Percentiles rank a stretch among this genome's conserved stretches.
phyloP scores from a whole-genome alignment of 2,329 filamentous ascomycete genomes.

The Paecilomyces niveus region DNA sequence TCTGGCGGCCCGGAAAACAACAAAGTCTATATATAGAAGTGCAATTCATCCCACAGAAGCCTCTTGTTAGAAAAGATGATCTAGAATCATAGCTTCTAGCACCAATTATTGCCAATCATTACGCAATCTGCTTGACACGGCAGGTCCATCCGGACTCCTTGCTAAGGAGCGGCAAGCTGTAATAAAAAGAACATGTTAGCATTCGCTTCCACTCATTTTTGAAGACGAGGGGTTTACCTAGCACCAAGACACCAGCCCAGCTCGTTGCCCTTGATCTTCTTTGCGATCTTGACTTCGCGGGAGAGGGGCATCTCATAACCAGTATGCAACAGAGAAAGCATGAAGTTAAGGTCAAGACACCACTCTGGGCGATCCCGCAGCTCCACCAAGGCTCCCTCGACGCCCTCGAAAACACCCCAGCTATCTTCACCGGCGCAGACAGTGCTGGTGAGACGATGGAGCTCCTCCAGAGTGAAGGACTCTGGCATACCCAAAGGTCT shows the following conservation, averaged over 20 bases:
- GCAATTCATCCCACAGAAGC: neutral
- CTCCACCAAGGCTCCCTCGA: slow-evolving; percentile 73
- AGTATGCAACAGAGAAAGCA: slow-evolving; percentile 84
- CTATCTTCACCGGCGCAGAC: slow-evolving; percentile 72
- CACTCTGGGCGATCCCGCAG: slow-evolving; percentile 76
- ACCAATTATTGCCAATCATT: slow-evolving; percentile 17
- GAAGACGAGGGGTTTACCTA: slow-evolving; percentile 54
- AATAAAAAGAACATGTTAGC: slow-evolving; percentile 27
- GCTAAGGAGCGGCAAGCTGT: slow-evolving; percentile 73
- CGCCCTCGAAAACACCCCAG: slow-evolving; percentile 74
- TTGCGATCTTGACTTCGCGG: slow-evolving; percentile 92
- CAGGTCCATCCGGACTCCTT: slow-evolving; percentile 84
- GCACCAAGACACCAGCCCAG: slow-evolving; percentile 96
- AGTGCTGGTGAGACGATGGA: slow-evolving; percentile 74
- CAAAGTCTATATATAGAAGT: neutral
- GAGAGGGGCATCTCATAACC: slow-evolving; percentile 98
- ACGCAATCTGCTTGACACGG: slow-evolving; percentile 69
- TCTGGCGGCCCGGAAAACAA: slow-evolving; percentile 5
- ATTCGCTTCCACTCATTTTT: slow-evolving; percentile 1
- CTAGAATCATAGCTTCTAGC: neutral
- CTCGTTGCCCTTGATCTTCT: slow-evolving; percentile 97
- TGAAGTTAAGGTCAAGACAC: slow-evolving; percentile 94
- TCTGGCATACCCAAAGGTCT: slow-evolving; percentile 96
- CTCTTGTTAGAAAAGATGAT: neutral
- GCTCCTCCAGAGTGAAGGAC: slow-evolving; percentile 83